Conservation (phyloP, 1,139 yeast species). For the Blastobotrys apis region DNA sequence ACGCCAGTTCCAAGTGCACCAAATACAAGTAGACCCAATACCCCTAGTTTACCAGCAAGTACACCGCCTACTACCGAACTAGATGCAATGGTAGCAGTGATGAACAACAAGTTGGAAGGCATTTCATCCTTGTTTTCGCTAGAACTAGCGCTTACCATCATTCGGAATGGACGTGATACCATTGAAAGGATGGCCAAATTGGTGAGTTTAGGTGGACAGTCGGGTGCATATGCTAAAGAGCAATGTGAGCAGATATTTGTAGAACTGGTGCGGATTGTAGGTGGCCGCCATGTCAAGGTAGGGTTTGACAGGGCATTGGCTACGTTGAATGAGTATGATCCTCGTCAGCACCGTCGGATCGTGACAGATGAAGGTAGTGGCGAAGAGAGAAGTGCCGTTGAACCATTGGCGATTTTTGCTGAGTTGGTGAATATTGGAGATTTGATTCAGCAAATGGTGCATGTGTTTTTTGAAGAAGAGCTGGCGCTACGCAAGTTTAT, state of each 20-base stretch:
- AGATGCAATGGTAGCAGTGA: slow-evolving; percentile 44
- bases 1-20: not conserved
- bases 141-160: slow-evolving; percentile 40
- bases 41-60: not conserved
- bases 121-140: slow-evolving; percentile 41
- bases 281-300: slow-evolving; percentile 64
- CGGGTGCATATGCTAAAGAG: slow-evolving; percentile 32
- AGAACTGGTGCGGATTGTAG: slow-evolving; percentile 59
- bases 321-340: slow-evolving; percentile 67
- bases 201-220: slow-evolving; percentile 28
- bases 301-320: slow-evolving; percentile 81
- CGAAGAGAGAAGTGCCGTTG: slow-evolving; percentile 43
- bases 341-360: slow-evolving; percentile 45
- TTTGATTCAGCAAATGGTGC: slow-evolving; percentile 85
- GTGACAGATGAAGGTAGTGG: slow-evolving; percentile 22
- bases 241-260: slow-evolving; percentile 59
- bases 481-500: slow-evolving; percentile 58
- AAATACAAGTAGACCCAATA: too few relatives aligned
- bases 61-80: slow-evolving; percentile 39
- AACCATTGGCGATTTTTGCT: slow-evolving; percentile 81
- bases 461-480: slow-evolving; percentile 86
- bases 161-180: slow-evolving; percentile 38
- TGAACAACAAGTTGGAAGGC: slow-evolving; percentile 39
- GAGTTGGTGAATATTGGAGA: slow-evolving; percentile 92
- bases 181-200: slow-evolving; percentile 37